These are phyloP conservation scores for Inga laurina DNA, from an alignment of 306 rosid species.

Conservation along the genomic window DNA sequence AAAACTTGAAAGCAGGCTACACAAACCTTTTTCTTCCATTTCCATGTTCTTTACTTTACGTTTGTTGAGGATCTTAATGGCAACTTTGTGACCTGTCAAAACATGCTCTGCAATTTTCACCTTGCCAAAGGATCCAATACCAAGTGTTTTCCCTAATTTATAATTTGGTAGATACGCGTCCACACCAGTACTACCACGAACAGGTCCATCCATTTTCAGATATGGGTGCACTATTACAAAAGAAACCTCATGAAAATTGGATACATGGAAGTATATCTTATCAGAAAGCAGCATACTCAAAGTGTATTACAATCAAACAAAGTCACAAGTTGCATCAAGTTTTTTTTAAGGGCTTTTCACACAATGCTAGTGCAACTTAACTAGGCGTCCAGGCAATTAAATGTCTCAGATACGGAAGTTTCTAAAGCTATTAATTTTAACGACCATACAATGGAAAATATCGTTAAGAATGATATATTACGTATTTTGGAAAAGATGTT, in stretches of 20 bases:
- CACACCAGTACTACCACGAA: conserved; percentile 51
- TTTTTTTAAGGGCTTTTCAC: not conserved
- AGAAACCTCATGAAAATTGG: conserved; percentile 19
- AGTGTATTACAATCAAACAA: not conserved
- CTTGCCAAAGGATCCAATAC: conserved; percentile 89
- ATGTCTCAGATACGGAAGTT: not conserved
- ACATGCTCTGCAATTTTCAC: conserved; percentile 92
- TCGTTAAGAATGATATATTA: not conserved
- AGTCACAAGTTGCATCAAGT: not conserved
- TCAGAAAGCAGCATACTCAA: conserved; percentile 25
- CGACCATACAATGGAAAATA: not conserved
- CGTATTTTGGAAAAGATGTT: not conserved
- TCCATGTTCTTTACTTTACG: conserved; percentile 81
- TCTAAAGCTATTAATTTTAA: not conserved
- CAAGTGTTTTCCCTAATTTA: conserved; percentile 94
- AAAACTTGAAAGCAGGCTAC: conserved; percentile 1
- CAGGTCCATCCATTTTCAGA: conserved; percentile 61
- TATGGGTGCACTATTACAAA: conserved; percentile 29
- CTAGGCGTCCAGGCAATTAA: conserved; percentile 7
- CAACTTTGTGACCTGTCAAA: conserved; percentile 86
- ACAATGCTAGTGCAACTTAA: conserved; percentile 5
- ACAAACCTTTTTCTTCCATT: conserved; percentile 90
- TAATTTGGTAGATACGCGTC: conserved; percentile 69
- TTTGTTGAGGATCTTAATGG: conserved; percentile 92
- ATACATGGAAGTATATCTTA: conserved; percentile 5